phyloP scores from a whole-genome alignment of 2,329 filamentous ascomycete species.

The Xylaria sp. region DNA sequence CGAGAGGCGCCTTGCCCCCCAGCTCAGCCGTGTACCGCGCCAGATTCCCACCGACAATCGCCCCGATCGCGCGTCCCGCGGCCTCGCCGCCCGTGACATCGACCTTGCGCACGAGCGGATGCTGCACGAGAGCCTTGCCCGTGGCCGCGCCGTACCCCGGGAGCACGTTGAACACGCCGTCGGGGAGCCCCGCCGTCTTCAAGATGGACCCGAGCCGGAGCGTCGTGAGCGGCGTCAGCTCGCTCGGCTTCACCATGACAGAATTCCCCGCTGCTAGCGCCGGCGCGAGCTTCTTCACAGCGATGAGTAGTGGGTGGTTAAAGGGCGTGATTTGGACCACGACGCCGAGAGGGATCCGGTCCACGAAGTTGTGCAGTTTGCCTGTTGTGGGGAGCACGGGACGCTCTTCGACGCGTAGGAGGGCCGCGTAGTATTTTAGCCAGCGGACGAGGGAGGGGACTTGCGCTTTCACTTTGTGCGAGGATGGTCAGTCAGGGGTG shows the following conservation, averaged over 20 bases:
- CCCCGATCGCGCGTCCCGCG: conserved; percentile 75
- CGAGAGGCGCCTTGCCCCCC: conserved; percentile 76
- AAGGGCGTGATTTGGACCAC: conserved; percentile 68
- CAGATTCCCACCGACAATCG: conserved; percentile 72
- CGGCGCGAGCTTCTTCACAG: conserved; percentile 70
- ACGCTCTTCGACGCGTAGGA: conserved; percentile 75
- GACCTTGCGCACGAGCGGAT: conserved; percentile 69
- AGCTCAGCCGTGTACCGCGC: conserved; percentile 78
- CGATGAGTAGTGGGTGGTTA: conserved; percentile 69
- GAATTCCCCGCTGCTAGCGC: conserved; percentile 70
- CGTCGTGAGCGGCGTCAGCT: conserved; percentile 71
- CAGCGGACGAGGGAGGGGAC: conserved; percentile 73
- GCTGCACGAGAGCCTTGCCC: conserved; percentile 65
- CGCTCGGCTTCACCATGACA: conserved; percentile 71
- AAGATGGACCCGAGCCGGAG: conserved; percentile 69
- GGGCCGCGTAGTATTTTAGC: conserved; percentile 77
- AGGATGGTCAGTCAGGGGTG: neutral
- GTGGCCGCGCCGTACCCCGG: conserved; percentile 65
- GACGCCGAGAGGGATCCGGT: conserved; percentile 67
- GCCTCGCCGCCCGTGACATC: conserved; percentile 80
- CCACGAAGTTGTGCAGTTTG: conserved; percentile 67
- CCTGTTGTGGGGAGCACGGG: conserved; percentile 73
- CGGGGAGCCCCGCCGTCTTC: conserved; percentile 74
- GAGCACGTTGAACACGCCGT: conserved; percentile 74
- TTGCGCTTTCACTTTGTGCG: conserved; percentile 68